Conservation (phyloP, 345 rosid species). For the Acer saccharum region DNA sequence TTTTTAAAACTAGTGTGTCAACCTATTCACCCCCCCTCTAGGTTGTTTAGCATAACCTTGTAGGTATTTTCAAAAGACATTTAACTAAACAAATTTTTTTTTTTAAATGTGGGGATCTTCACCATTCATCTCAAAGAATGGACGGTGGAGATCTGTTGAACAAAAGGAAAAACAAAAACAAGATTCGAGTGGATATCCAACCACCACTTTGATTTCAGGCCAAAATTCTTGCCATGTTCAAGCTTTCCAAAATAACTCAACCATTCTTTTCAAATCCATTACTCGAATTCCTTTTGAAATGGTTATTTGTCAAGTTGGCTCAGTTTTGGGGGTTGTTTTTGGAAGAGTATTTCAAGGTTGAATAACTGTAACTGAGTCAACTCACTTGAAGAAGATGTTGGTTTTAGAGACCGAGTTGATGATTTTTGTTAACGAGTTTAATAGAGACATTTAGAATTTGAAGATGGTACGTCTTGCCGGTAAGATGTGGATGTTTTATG, state of each 20-base stretch:
- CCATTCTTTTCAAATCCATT: slow-evolving; percentile 30
- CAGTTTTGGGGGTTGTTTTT: slow-evolving; percentile 28
- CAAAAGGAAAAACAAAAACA: no score
- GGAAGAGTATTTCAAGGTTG: slow-evolving; percentile 67
- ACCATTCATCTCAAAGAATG: no score
- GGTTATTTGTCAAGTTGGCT: not conserved
- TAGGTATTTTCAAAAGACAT: no score
- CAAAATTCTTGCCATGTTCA: slow-evolving; percentile 62
- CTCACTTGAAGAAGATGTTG: slow-evolving; percentile 26
- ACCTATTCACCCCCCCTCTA: no score
- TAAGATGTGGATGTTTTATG: slow-evolving; percentile 41
- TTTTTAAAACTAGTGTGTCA: no score
- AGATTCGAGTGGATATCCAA: no score
- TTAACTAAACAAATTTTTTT: no score
- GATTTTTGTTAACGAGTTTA: slow-evolving; percentile 37
- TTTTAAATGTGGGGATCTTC: no score
- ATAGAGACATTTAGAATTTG: slow-evolving; percentile 48
- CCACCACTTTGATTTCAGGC: slow-evolving; percentile 79
- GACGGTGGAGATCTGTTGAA: no score
- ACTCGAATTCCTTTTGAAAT: slow-evolving; percentile 8
- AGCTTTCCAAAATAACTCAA: slow-evolving; percentile 43
- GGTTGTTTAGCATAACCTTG: no score
- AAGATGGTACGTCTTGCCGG: slow-evolving; percentile 49
- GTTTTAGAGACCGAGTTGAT: not conserved
- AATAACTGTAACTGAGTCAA: slow-evolving; percentile 47